Evolutionary conservation across 768 basidiomycete species (phyloP).

Genomic region (Suillus subalutaceus): DNA sequence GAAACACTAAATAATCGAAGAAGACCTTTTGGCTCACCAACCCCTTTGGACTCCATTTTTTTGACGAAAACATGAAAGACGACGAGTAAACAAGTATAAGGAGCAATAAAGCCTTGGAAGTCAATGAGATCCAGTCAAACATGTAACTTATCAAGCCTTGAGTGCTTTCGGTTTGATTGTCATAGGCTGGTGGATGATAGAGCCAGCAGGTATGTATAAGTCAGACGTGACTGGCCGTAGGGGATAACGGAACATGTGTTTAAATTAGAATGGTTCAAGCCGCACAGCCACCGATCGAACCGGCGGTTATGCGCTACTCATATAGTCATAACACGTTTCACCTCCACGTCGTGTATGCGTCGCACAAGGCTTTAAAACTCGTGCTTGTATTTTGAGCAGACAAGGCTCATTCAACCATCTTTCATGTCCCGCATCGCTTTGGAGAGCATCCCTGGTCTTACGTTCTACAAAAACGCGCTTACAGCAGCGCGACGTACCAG

Average conservation of each 20-base stretch:
- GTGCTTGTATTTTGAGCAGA: neutral
- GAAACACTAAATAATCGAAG: no score
- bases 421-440: slow-evolving; percentile 74
- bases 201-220: neutral
- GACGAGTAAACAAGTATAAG: slow-evolving; percentile 7
- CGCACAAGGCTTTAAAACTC: neutral
- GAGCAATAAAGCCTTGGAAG: neutral
- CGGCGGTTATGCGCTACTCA: neutral
- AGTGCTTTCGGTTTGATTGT: neutral
- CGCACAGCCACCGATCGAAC: neutral
- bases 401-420: neutral
- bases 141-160: neutral
- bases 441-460: slow-evolving; percentile 71
- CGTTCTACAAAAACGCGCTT: slow-evolving; percentile 70
- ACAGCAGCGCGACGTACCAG: slow-evolving; percentile 68
- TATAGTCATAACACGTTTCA: slow-evolving; percentile 8
- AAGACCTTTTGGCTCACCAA: slow-evolving; percentile 6
- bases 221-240: no score
- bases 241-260: no score
- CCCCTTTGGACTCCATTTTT: slow-evolving; percentile 31
- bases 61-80: slow-evolving; percentile 25
- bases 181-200: neutral
- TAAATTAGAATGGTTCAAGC: no score
- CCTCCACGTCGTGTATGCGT: slow-evolving; percentile 4
- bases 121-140: slow-evolving; percentile 5